A percentile compares a stretch with the other conserved stretches of the same genome.
Conservation (phyloP, 2,329 filamentous ascomycete genomes). For the Chaetomium sp. region DNA sequence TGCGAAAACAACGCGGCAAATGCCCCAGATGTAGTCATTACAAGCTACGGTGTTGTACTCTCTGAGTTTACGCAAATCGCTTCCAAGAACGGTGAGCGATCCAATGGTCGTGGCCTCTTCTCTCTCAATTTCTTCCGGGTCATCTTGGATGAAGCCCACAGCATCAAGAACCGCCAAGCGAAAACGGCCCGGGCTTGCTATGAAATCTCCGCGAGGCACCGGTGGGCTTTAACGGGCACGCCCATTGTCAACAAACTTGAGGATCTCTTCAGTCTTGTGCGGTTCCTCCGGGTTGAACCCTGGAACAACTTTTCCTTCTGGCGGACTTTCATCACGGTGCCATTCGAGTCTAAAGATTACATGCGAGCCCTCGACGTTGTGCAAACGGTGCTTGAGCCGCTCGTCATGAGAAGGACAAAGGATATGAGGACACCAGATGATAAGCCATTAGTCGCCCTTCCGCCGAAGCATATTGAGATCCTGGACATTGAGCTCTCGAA, state of each 20-base stretch:
- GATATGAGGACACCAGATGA: conserved; percentile 96
- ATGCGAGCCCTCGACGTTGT: conserved; percentile 91
- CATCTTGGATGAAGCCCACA: conserved; percentile 91
- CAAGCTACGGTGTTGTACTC: conserved; percentile 85
- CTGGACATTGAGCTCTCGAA: conserved; percentile 81
- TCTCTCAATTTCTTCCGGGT: conserved; percentile 91
- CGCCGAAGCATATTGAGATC: conserved; percentile 74
- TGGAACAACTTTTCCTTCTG: conserved; percentile 99
- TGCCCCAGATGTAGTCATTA: conserved; percentile 87
- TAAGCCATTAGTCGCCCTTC: conserved; percentile 66
- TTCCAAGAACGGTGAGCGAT: conserved; percentile 57
- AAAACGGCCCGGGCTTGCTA: conserved; percentile 96
- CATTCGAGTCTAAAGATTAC: conserved; percentile 93
- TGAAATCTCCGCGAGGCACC: conserved; percentile 74
- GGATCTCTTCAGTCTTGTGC: conserved; percentile 86
- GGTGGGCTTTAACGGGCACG: conserved; percentile 91
- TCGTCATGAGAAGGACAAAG: conserved; percentile 93
- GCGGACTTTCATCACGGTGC: conserved; percentile 97
- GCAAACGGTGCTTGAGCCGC: conserved; percentile 88
- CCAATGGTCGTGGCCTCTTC: conserved; percentile 68
- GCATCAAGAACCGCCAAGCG: conserved; percentile 82
- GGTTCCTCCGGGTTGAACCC: conserved; percentile 88
- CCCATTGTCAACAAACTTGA: conserved; percentile 95
- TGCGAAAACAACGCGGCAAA: conserved; percentile 63
- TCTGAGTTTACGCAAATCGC: conserved; percentile 79